Evolutionary conservation across 2,329 filamentous ascomycete species (phyloP), one percentile per base, ranked within the genome.

Genomic region (Verticillium klebahnii): DNA sequence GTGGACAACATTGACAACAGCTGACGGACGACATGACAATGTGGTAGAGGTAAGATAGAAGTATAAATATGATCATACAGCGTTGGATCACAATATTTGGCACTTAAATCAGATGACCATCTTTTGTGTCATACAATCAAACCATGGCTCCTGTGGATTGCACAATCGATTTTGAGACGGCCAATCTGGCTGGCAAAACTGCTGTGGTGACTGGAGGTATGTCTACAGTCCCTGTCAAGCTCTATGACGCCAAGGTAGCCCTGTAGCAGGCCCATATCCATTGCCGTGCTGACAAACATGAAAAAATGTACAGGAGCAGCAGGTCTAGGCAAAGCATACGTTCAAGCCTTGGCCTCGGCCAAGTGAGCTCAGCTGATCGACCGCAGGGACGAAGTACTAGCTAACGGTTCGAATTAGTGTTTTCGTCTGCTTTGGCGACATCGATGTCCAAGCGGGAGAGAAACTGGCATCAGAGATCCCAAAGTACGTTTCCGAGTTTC

Each of bases 141-240:
- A 15, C 15, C 36, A 40, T 40, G 37, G 34, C 31, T 23, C 62
- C 63, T 36, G 57, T 68, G 34, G 61, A 67, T 52, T 65, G 64
- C 59, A 45, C 61, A 40, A 57, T 57, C 19, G 45, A 62, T 5
- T 59, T 67, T 37, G 63, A 68, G 50, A 58, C 65, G 32, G 63
- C 54, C 45, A 62, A 57, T 61, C 62, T 73, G n/a, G 68, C 67
- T 17, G 71, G 69, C 14, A 73, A 73, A 61, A 72, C 70, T 1
- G 71, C 70, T n/a, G 66, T 73, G 34, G 67, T 74, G 25, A 74
- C 72, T 14, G 67, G 70, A 60, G 69, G 69, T 69, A 40, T 19
- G 14, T 3, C 37, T 40, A 7, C 14, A 5, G 1, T 40, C 6
- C 37, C 37, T 7, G 1, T 15, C 2, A n/a, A 5, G 11, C 15